These are phyloP conservation scores for Malassezia cuniculi DNA, from an alignment of 1,284 basidiomycete species.

Conservation along the genomic window DNA sequence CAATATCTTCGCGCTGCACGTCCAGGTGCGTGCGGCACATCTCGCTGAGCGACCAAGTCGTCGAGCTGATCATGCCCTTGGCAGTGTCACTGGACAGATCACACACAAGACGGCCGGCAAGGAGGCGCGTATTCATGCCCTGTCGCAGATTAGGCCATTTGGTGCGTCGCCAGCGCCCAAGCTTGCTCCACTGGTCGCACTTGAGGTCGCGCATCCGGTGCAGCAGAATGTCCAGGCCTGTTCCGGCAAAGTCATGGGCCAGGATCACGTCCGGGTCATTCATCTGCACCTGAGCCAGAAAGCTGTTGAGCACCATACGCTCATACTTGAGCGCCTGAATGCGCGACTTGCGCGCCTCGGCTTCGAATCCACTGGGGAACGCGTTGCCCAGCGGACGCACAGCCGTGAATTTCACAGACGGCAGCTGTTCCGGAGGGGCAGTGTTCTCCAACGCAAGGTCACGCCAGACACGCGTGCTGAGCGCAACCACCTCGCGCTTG, in stretches of 20 bases:
- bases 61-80: conserved; percentile 62
- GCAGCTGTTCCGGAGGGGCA: conserved; percentile 51
- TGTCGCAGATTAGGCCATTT: conserved; percentile 63
- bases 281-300: conserved; percentile 70
- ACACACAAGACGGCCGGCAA: conserved; percentile 75
- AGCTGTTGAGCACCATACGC: conserved; percentile 66
- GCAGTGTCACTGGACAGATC: conserved; percentile 88
- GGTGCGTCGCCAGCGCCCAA: conserved; percentile 78
- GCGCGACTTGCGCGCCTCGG: conserved; percentile 49
- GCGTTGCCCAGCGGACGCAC: conserved; percentile 75
- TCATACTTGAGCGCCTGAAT: conserved; percentile 63
- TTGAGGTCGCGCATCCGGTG: conserved; percentile 68
- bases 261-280: conserved; percentile 89
- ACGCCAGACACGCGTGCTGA: conserved; percentile 72
- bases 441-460: conserved; percentile 46
- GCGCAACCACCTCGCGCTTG: conserved; percentile 80
- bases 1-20: conserved; percentile 54
- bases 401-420: conserved; percentile 71
- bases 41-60: conserved; percentile 91
- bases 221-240: conserved; percentile 76
- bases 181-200: conserved; percentile 74
- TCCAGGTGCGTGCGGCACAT: conserved; percentile 69
- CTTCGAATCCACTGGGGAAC: conserved; percentile 75
- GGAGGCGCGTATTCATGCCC: conserved; percentile 68
- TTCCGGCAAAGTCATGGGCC: conserved; percentile 88